phyloP scores from a whole-genome alignment of 768 basidiomycete species.

The Phylloporus rhodoxanthus region DNA sequence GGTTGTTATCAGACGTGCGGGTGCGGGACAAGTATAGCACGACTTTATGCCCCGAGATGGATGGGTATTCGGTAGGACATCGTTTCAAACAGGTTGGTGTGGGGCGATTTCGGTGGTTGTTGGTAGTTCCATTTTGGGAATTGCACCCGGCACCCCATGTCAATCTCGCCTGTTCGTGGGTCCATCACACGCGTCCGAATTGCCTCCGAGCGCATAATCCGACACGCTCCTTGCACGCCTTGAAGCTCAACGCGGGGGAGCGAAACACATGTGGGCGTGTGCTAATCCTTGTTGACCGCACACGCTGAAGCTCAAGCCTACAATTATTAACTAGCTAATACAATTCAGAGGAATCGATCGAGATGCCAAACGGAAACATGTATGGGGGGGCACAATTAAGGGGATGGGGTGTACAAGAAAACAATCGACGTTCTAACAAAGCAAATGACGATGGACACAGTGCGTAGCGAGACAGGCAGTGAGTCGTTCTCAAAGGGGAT shows the following conservation, averaged over 20 bases:
- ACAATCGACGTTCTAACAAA: background rate
- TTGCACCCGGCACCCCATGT: no score
- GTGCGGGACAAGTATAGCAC: no score
- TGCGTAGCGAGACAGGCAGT: background rate
- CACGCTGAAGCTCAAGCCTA: background rate
- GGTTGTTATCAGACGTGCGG: no score
- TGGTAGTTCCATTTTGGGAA: no score
- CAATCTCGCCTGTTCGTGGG: slow-evolving; percentile 94
- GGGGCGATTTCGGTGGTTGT: no score
- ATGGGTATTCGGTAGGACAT: no score
- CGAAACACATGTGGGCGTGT: slow-evolving; percentile 94
- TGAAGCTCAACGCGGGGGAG: slow-evolving; percentile 74
- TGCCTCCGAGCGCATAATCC: slow-evolving; percentile 97
- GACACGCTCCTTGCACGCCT: slow-evolving; percentile 86
- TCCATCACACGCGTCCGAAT: slow-evolving; percentile 94
- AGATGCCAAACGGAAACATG: background rate
- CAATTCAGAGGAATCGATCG: background rate
- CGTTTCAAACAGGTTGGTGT: no score
- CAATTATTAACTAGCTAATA: background rate
- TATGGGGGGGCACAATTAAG: background rate
- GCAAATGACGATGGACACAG: background rate
- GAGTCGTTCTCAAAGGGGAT: slow-evolving; percentile 1
- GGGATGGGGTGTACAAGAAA: background rate
- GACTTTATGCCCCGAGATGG: no score
- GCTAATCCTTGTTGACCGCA: slow-evolving; percentile 42